Conservation (phyloP, 192 early-diverging fungal species). For the Chytriomyces sp. region DNA sequence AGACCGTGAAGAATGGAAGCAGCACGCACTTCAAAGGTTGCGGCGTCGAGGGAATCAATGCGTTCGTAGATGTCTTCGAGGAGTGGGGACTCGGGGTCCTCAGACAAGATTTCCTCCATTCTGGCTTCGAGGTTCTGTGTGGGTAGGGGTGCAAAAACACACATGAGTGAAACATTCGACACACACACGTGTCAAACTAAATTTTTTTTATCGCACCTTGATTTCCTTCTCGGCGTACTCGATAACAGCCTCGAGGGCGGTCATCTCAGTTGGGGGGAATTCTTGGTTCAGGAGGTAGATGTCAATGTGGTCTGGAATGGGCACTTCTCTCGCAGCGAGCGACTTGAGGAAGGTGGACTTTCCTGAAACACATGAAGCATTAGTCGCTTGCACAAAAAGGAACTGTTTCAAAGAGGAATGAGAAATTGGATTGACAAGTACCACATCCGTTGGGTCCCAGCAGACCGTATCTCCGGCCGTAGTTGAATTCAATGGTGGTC, state of each 20-base stretch:
- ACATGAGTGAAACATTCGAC: background rate
- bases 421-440: background rate
- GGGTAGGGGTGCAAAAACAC: conserved; percentile 5
- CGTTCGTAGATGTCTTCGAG: conserved; percentile 96
- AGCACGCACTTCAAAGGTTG: conserved; percentile 94
- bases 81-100: conserved; percentile 83
- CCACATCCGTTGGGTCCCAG: conserved; percentile 93
- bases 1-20: conserved; percentile 90
- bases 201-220: conserved; percentile 48
- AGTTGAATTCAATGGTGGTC: conserved; percentile 96
- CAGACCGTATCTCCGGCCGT: conserved; percentile 95
- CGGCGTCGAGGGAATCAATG: conserved; percentile 89
- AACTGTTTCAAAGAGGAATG: too few species aligned
- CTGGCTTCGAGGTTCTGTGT: conserved; percentile 87
- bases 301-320: conserved; percentile 97
- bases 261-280: conserved; percentile 90
- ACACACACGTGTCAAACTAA: background rate
- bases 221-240: conserved; percentile 87
- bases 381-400: too few species aligned
- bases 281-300: conserved; percentile 95
- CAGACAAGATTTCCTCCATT: conserved; percentile 87
- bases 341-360: conserved; percentile 95
- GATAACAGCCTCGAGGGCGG: conserved; percentile 91
- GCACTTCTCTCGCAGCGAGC: conserved; percentile 90
- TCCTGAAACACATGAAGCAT: conserved; percentile 36